These are phyloP conservation scores for Puccinia brachypodii DNA, from an alignment of 1,284 basidiomycete species.

Conservation along the genomic window DNA sequence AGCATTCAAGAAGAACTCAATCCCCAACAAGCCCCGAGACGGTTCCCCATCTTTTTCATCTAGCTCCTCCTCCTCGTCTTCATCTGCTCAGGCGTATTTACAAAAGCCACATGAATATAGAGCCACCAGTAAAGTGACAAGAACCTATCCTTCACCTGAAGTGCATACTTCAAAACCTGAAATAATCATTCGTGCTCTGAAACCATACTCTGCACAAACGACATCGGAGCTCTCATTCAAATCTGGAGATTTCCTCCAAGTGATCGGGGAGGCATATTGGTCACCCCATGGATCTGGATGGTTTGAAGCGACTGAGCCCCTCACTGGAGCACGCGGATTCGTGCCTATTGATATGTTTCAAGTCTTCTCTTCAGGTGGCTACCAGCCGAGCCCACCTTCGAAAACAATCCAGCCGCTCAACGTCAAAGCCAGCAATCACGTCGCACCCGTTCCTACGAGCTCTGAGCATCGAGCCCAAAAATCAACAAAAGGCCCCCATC, in stretches of 20 bases:
- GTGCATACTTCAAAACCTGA: constrained; percentile 65
- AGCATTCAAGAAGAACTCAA: constrained; percentile 17
- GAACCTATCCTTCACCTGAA: constrained; percentile 52
- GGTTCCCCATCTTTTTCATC: constrained; percentile 14
- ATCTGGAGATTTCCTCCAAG: constrained; percentile 97
- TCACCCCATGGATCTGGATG: constrained; percentile 58
- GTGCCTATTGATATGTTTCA: constrained; percentile 76
- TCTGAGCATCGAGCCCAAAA: background rate
- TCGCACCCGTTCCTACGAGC: background rate
- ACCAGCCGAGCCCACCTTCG: constrained; percentile 52
- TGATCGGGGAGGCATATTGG: constrained; percentile 72
- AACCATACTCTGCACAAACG: constrained; percentile 68
- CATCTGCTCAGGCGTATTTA: background rate
- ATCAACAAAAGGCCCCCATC: background rate
- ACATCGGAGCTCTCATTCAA: constrained; percentile 87
- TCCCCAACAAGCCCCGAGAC: constrained; percentile 18
- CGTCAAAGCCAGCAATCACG: background rate
- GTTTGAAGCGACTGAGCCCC: constrained; percentile 66
- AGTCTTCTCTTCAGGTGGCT: constrained; percentile 55
- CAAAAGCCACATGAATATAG: constrained; percentile 40
- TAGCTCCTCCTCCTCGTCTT: constrained; percentile 10
- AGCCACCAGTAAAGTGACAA: constrained; percentile 51
- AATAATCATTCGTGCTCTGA: constrained; percentile 87
- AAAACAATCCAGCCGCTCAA: constrained; percentile 13
- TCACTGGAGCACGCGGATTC: constrained; percentile 83